Conservation (phyloP, 305 asterid species). For the Fraxinus angustifolia region DNA sequence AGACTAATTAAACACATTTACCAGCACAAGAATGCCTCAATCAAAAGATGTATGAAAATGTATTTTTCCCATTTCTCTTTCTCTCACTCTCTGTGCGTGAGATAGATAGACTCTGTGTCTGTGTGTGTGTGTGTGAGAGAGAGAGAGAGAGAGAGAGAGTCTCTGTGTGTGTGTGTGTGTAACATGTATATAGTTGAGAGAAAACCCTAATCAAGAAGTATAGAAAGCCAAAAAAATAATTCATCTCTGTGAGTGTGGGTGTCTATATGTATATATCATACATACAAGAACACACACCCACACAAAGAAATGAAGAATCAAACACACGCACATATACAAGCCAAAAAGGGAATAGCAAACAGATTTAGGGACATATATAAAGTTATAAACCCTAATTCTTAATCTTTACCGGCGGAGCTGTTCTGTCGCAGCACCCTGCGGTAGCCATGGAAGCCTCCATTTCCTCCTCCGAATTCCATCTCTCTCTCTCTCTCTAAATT, state of each 20-base stretch:
- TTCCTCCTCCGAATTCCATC: slow-evolving; percentile 36
- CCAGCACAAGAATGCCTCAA: neutral
- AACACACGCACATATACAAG: neutral
- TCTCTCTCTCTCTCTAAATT: slow-evolving; percentile 14
- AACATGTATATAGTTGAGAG: neutral
- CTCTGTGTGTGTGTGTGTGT: too few species aligned
- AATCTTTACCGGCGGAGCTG: slow-evolving; percentile 38
- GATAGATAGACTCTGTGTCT: neutral
- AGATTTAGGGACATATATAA: neutral
- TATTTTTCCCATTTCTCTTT: neutral
- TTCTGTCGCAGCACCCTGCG: slow-evolving; percentile 30
- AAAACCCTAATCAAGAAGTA: neutral
- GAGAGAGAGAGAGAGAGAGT: neutral
- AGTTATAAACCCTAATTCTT: slow-evolving; percentile 16
- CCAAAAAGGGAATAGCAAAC: neutral
- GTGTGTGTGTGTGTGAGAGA: neutral
- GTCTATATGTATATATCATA: neutral
- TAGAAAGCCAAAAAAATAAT: neutral
- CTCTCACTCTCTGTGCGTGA: too few species aligned
- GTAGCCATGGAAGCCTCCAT: slow-evolving; percentile 57
- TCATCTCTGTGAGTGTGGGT: neutral
- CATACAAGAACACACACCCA: neutral
- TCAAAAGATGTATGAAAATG: neutral
- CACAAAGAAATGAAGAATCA: neutral
- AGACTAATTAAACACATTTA: neutral